A percentile compares a stretch with the other conserved stretches of the same genome.
phyloP scores from a whole-genome alignment of 73 alveolate species.

The Tetrahymena elliotti region DNA sequence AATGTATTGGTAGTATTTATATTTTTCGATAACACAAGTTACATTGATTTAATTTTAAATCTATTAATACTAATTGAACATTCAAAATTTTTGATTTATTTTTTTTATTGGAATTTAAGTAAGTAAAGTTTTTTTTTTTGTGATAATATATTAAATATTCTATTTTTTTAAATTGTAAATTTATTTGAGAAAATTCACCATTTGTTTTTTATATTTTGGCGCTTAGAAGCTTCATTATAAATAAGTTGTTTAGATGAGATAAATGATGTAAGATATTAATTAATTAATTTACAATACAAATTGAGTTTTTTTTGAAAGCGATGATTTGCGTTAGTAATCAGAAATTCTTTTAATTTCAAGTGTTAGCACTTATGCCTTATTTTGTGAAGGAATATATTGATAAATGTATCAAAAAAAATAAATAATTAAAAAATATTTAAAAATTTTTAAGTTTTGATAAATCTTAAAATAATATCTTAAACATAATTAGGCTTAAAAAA shows the following conservation, averaged over 20 bases:
- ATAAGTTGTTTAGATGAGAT: not conserved
- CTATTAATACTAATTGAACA: no score
- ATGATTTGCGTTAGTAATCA: not conserved
- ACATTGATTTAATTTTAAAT: no score
- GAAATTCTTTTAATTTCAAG: not conserved
- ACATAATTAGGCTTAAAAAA: not conserved
- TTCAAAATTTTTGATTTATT: no score
- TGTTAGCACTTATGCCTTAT: not conserved
- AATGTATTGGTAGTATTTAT: not conserved
- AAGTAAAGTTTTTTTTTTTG: no score
- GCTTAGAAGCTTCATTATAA: not conserved
- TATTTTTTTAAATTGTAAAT: no score
- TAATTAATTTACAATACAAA: not conserved
- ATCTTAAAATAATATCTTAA: not conserved
- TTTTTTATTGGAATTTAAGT: not conserved
- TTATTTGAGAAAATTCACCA: not conserved
- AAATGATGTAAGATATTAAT: not conserved
- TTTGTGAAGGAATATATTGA: not conserved
- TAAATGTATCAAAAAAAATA: not conserved
- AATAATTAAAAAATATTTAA: no score
- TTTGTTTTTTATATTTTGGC: not conserved
- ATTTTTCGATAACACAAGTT: no score
- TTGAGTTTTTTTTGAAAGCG: not conserved
- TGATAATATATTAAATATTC: no score
- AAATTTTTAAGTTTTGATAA: not conserved